A percentile compares a stretch with the other conserved stretches of the same genome.
Evolutionary conservation across 2,329 filamentous ascomycete species (phyloP).

Genomic region (Aspergillus fijiensis): DNA sequence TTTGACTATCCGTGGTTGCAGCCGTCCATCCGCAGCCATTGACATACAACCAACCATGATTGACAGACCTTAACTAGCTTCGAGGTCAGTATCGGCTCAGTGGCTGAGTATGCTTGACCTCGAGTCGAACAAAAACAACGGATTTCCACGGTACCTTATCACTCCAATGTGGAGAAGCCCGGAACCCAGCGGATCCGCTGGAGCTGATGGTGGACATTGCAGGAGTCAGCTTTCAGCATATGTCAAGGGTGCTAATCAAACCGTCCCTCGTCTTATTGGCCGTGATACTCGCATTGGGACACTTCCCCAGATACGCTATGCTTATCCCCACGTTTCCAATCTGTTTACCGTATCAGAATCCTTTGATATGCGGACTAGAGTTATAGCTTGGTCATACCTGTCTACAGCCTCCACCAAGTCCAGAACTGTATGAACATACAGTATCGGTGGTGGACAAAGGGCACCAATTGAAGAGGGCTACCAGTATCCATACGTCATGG

Average conservation of each 20-base stretch:
- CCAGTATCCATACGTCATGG: not conserved
- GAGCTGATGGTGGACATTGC: not conserved
- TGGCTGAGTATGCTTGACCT: not conserved
- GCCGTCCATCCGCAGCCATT: not conserved
- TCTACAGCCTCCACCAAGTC: not conserved
- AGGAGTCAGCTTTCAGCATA: not conserved
- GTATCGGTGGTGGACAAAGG: not conserved
- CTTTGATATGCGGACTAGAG: not conserved
- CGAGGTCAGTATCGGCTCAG: not conserved
- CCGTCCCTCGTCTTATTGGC: not conserved
- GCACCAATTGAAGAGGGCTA: not conserved
- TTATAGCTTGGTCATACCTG: not conserved
- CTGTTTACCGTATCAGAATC: not conserved
- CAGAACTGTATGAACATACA: not conserved
- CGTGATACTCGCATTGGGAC: not conserved
- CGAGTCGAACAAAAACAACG: not conserved
- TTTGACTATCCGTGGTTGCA: not conserved
- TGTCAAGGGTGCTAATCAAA: not conserved
- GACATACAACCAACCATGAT: not conserved
- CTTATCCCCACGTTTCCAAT: constrained; percentile 4
- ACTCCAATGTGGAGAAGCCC: not conserved
- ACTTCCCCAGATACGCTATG: constrained; percentile 5
- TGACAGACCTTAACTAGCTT: not conserved
- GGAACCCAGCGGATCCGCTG: not conserved
- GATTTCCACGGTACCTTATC: not conserved